A percentile compares a stretch with the other conserved stretches of the same genome.
Conservation (phyloP, 2,329 filamentous ascomycete species). For the Trichoderma sp. region DNA sequence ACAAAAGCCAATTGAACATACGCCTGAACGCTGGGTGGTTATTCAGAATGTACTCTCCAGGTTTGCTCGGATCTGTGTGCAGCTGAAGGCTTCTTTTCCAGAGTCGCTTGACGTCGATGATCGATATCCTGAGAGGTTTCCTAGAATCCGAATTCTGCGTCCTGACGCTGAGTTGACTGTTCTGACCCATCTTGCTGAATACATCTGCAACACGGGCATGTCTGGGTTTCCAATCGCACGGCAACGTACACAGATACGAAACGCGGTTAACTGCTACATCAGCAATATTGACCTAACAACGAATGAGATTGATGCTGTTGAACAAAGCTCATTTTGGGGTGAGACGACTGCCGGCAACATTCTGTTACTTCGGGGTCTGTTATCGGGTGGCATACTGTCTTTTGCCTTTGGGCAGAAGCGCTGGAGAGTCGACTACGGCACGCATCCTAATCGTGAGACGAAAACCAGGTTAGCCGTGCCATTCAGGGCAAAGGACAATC, state of each 20-base stretch:
- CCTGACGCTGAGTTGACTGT: conserved; percentile 34
- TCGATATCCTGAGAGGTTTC: conserved; percentile 43
- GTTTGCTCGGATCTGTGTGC: conserved; percentile 34
- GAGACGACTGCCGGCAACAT: conserved; percentile 40
- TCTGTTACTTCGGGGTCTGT: conserved; percentile 55
- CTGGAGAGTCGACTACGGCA: conserved; percentile 67
- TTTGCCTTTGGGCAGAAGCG: conserved; percentile 59
- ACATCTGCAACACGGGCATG: conserved; percentile 48
- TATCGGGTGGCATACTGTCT: conserved; percentile 55
- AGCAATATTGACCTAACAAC: not conserved
- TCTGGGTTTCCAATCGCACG: conserved; percentile 45
- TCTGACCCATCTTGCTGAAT: conserved; percentile 37
- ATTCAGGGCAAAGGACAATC: conserved; percentile 60
- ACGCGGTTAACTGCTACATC: not conserved
- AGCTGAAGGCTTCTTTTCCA: conserved; percentile 38
- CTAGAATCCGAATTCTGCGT: conserved; percentile 51
- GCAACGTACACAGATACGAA: not conserved
- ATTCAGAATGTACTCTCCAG: conserved; percentile 56
- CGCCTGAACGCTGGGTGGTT: conserved; percentile 47
- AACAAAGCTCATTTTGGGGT: conserved; percentile 38
- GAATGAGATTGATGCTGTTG: not conserved
- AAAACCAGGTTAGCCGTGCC: conserved; percentile 57
- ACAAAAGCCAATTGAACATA: conserved; percentile 52
- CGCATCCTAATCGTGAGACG: conserved; percentile 46
- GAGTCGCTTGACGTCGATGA: conserved; percentile 47